Percentiles rank a stretch among this genome's conserved stretches.
Conservation (phyloP, 441 rosid species). For the Aleurites moluccanus region DNA sequence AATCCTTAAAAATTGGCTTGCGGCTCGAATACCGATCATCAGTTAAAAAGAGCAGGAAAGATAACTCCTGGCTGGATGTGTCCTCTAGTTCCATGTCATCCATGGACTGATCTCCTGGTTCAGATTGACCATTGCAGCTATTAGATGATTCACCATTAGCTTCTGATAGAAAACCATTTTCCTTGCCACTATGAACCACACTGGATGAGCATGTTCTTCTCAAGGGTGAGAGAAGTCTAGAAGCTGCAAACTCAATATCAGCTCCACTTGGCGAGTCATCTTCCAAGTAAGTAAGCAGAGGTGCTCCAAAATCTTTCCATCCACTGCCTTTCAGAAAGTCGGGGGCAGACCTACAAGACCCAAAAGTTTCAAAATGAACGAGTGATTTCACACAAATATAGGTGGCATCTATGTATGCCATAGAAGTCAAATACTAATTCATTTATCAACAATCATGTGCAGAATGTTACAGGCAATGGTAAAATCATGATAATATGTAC, state of each 20-base stretch:
- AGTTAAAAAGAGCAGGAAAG: conserved; percentile 43
- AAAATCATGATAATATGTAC: not conserved
- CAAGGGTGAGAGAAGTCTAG: conserved; percentile 60
- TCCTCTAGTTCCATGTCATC: conserved; percentile 40
- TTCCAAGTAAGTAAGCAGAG: conserved; percentile 61
- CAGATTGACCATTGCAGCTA: conserved; percentile 35
- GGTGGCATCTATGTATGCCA: not conserved
- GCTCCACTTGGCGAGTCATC: conserved; percentile 54
- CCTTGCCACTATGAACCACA: conserved; percentile 38
- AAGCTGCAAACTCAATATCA: conserved; percentile 55
- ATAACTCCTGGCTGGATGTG: conserved; percentile 33
- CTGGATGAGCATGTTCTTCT: conserved; percentile 47
- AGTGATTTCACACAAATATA: conserved; percentile 18
- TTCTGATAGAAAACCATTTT: conserved; percentile 50
- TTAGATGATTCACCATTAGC: conserved; percentile 46
- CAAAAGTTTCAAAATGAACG: conserved; percentile 12
- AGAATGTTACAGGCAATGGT: not conserved
- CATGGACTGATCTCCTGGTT: conserved; percentile 32
- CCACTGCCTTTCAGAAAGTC: conserved; percentile 45
- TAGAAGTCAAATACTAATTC: not conserved
- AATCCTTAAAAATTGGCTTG: conserved; percentile 51
- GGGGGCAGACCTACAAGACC: conserved; percentile 42
- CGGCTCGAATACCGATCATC: conserved; percentile 38
- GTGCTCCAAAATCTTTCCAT: conserved; percentile 60
- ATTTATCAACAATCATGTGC: not conserved